Evolutionary conservation across 352 stramenopile species (phyloP), one percentile per base, ranked within the genome.

Genomic region (Aphanomyces invadans): DNA sequence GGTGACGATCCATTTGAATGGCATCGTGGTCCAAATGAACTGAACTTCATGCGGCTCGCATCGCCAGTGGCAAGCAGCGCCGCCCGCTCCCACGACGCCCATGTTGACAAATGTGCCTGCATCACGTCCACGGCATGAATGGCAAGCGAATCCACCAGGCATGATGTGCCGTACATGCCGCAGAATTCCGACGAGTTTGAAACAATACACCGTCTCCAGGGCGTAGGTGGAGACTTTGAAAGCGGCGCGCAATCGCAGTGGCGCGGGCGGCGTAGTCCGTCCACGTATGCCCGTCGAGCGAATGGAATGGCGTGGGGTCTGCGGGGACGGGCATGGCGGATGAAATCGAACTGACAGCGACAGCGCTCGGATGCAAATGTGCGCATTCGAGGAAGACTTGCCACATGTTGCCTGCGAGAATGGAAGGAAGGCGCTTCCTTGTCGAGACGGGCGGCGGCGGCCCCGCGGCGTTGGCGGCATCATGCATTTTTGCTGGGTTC

Each of bases 1-100:
- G 23, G 51, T 59, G 2, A 59, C 51, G 51, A 59, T 59, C 51
- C 51, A 59, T 21, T 59, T 59, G 51, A 59, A 59, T 7, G 7
- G 7, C 0, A 23, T 21, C 0, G n/a, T 12, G 5, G 9, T 7
- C 51, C 51, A 59, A 10, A 59, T 31, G 15, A 17, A 23, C 29
- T 59, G 25, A 5, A 59, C 51, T 59, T 59, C 51, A 33, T 38
- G n/a, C 0, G 26, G 25, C n/a, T 59, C 15, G 9, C 31, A 17
- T 11, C 51, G 51, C 51, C 51, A 59, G 26, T 59, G 51, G 29
- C 51, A 59, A 21, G 36, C 51, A n/a, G 36, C 15, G 0, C 23
- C 51, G 51, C 51, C 51, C 17, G 51, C 51, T 12, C 51, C 51
- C 10, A 59, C 36, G 7, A 39, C 51, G 25, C 51, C 51, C 51